Conservation (phyloP, 2,329 filamentous ascomycete species). For the Oidium heveae region DNA sequence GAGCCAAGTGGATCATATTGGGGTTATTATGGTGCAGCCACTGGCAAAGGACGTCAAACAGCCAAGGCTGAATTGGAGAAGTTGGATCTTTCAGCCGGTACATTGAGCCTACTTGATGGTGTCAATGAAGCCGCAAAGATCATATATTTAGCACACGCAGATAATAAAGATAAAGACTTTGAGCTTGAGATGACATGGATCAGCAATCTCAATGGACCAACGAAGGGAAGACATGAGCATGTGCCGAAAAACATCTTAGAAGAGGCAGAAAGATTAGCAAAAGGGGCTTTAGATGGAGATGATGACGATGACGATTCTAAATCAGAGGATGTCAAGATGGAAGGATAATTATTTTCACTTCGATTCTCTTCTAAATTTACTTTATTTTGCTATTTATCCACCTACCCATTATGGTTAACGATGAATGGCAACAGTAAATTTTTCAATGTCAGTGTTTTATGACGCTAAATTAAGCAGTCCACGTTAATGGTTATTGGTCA, state of each 20-base stretch:
- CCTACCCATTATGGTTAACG: too few relatives aligned
- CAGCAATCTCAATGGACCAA: constrained; percentile 60
- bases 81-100: constrained; percentile 58
- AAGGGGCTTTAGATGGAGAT: constrained; percentile 68
- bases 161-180: constrained; percentile 99
- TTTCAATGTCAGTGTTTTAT: too few relatives aligned
- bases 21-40: constrained; percentile 96
- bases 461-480: too few relatives aligned
- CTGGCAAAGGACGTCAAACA: constrained; percentile 85
- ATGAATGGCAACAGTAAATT: too few relatives aligned
- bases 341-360: constrained; percentile 36
- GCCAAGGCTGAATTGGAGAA: constrained; percentile 98
- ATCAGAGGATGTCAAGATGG: constrained; percentile 52
- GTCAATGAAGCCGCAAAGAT: constrained; percentile 93
- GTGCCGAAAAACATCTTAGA: constrained; percentile 77
- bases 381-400: too few relatives aligned
- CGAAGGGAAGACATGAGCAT: constrained; percentile 77
- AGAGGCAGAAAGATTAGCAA: constrained; percentile 80
- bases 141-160: constrained; percentile 92
- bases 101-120: constrained; percentile 57
- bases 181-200: constrained; percentile 99
- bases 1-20: constrained; percentile 93
- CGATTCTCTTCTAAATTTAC: not conserved
- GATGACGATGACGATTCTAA: constrained; percentile 58
- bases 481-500: too few relatives aligned